These are phyloP conservation scores for Cystofilobasidium capitatum DNA, from an alignment of 768 basidiomycete genomes.

Conservation along the genomic window DNA sequence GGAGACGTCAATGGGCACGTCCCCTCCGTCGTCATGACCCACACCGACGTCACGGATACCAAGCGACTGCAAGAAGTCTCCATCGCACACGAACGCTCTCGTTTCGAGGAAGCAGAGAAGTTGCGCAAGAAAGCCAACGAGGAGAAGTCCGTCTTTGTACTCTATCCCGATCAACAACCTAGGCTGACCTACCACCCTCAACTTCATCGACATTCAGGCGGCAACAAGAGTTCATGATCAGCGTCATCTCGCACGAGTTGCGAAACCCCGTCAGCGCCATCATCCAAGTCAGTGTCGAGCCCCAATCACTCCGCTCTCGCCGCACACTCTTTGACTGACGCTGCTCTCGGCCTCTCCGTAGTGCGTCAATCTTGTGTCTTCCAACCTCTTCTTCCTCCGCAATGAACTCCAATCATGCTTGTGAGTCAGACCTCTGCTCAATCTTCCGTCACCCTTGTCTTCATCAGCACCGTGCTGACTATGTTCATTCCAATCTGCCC, in stretches of 20 bases:
- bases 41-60: neutral
- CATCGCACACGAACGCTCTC: neutral
- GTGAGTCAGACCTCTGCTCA: neutral
- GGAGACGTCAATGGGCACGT: neutral
- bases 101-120: slow-evolving; percentile 33
- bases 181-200: neutral
- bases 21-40: neutral
- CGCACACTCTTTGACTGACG: neutral
- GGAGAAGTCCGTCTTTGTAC: neutral
- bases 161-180: too few relatives aligned
- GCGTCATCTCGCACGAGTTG: slow-evolving; percentile 36
- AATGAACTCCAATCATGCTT: neutral
- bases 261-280: slow-evolving; percentile 36
- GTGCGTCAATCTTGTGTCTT: neutral
- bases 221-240: slow-evolving; percentile 42
- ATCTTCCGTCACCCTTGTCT: too few relatives aligned
- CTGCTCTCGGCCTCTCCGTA: neutral
- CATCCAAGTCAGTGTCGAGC: slow-evolving; percentile 25
- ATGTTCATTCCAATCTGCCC: too few relatives aligned
- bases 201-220: slow-evolving; percentile 26
- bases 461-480: too few relatives aligned
- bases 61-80: neutral
- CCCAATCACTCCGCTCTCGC: neutral
- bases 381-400: slow-evolving; percentile 2
- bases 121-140: slow-evolving; percentile 34